These are phyloP conservation scores for Chrysosporium keratinophilum DNA, from an alignment of 2,329 filamentous ascomycete species.

Conservation along the genomic window DNA sequence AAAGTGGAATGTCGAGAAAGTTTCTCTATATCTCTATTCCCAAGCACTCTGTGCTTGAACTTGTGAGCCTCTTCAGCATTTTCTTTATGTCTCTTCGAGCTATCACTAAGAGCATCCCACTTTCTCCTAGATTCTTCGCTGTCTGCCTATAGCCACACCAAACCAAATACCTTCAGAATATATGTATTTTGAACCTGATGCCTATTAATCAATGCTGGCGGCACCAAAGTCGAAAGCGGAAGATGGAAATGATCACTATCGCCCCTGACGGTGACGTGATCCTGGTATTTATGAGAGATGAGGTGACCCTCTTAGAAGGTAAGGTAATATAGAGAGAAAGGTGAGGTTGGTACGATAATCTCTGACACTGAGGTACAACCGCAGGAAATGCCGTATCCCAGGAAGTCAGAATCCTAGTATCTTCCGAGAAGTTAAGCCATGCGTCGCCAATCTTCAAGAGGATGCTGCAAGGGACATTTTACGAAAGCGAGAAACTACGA, in stretches of 20 bases:
- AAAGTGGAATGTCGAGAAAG: too few species aligned
- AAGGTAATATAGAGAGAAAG: background rate
- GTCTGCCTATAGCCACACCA: too few species aligned
- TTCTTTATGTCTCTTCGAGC: too few species aligned
- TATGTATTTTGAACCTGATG: too few species aligned
- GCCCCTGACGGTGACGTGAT: background rate
- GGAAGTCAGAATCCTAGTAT: background rate
- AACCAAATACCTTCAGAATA: too few species aligned
- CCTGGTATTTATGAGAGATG: background rate
- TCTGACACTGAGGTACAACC: background rate
- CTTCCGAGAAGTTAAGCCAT: background rate
- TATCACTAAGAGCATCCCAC: too few species aligned
- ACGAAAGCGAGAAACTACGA: background rate
- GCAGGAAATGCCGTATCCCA: background rate
- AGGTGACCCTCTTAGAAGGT: background rate
- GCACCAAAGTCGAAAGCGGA: background rate
- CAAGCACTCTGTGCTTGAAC: too few species aligned
- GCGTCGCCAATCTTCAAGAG: background rate
- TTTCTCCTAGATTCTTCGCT: too few species aligned
- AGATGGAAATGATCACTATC: background rate
- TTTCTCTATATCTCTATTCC: too few species aligned
- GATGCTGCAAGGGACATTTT: background rate
- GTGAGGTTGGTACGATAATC: background rate
- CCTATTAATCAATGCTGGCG: too few species aligned
- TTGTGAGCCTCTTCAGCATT: too few species aligned